These are phyloP conservation scores for Microbotryum violaceum DNA, from an alignment of 1,284 basidiomycete genomes.

Conservation along the genomic window DNA sequence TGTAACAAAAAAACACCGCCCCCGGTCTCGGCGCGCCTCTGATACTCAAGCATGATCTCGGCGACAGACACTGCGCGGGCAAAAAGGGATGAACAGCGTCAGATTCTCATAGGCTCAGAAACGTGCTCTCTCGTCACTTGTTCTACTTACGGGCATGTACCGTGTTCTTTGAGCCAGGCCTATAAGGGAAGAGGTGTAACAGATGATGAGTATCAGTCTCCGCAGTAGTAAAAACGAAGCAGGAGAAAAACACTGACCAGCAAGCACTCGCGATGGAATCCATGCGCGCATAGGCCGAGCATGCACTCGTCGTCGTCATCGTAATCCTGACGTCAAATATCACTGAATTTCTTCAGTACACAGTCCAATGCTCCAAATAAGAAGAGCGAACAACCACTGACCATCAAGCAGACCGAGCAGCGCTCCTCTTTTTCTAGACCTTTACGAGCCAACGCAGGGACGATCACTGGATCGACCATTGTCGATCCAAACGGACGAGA, in stretches of 20 bases:
- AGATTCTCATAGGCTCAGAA: background rate
- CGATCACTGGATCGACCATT: background rate
- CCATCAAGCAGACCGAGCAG: slow-evolving; percentile 21
- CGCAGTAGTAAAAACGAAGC: background rate
- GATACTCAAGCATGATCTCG: background rate
- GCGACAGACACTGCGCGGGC: background rate
- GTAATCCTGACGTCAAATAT: slow-evolving; percentile 17
- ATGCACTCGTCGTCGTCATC: slow-evolving; percentile 21
- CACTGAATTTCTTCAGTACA: background rate
- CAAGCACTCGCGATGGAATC: slow-evolving; percentile 24
- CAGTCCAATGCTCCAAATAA: too few relatives aligned
- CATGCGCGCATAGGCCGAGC: slow-evolving; percentile 17
- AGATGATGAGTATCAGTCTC: background rate
- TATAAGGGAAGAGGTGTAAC: background rate
- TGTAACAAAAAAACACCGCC: too few relatives aligned
- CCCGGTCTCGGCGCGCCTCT: too few relatives aligned
- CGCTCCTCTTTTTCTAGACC: slow-evolving; percentile 25
- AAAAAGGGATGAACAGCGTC: background rate
- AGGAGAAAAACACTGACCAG: background rate
- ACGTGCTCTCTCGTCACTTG: background rate
- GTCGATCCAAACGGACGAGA: background rate
- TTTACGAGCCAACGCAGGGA: slow-evolving; percentile 11
- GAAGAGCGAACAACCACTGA: background rate
- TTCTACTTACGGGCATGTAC: slow-evolving; percentile 7
- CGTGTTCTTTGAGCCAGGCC: slow-evolving; percentile 12